Evolutionary conservation across 108 stramenopile species (phyloP).

Genomic region (Skeletonema marinoi): DNA sequence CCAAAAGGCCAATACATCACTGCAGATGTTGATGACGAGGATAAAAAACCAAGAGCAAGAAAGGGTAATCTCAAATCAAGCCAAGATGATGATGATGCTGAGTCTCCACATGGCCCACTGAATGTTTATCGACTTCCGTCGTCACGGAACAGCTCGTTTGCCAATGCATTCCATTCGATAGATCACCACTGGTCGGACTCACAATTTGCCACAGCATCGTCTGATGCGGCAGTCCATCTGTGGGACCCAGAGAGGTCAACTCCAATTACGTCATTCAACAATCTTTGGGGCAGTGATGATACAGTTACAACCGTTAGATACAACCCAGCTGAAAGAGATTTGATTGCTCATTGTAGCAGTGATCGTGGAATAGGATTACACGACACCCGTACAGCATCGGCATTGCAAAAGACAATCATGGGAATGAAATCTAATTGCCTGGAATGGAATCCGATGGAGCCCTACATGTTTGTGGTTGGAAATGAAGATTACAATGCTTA

Average conservation of each 20-base stretch:
- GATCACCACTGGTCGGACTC: constrained; percentile 92
- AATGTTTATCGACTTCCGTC: constrained; percentile 30
- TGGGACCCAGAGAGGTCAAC: constrained; percentile 88
- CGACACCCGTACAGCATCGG: constrained; percentile 87
- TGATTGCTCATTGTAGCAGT: constrained; percentile 89
- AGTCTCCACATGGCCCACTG: constrained; percentile 30
- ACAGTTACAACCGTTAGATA: constrained; percentile 89
- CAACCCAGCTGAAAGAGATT: constrained; percentile 94
- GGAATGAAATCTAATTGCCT: constrained; percentile 93
- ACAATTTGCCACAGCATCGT: constrained; percentile 90
- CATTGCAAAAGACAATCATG: constrained; percentile 92
- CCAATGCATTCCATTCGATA: constrained; percentile 80
- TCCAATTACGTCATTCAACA: constrained; percentile 78
- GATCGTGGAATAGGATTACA: constrained; percentile 94
- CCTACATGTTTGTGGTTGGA: constrained; percentile 96
- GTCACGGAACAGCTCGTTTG: constrained; percentile 1
- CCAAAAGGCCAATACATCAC: constrained; percentile 3
- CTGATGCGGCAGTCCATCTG: constrained; percentile 85
- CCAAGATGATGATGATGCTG: constrained; percentile 14
- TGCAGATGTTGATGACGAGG: constrained; percentile 13
- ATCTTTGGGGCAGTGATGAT: constrained; percentile 94
- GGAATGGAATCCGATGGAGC: constrained; percentile 99
- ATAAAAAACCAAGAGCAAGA: constrained; percentile 24
- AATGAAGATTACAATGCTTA: constrained; percentile 96
- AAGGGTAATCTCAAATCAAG: background rate